These are phyloP conservation scores for Capronia coronata DNA, from an alignment of 2,329 filamentous ascomycete genomes.

Conservation along the genomic window DNA sequence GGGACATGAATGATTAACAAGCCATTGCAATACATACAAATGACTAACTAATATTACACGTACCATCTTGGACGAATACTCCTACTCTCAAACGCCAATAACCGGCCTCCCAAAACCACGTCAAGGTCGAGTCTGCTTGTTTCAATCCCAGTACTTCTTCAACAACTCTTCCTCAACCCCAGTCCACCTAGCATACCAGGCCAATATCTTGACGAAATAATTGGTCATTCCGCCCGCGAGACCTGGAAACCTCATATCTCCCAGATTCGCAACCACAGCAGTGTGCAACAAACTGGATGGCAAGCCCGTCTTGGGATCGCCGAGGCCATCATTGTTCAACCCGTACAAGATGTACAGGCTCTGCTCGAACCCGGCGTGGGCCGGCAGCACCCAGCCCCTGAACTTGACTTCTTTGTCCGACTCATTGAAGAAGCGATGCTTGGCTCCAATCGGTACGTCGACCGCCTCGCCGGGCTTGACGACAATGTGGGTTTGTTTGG, in stretches of 20 bases:
- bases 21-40: no score
- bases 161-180: conserved; percentile 19
- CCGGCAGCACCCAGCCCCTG: conserved; percentile 13
- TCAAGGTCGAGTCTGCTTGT: no score
- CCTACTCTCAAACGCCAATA: no score
- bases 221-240: conserved; percentile 14
- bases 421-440: conserved; percentile 22
- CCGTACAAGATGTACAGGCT: conserved; percentile 24
- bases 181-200: conserved; percentile 14
- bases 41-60: no score
- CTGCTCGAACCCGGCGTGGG: conserved; percentile 22
- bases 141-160: conserved; percentile 21
- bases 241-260: conserved; percentile 19
- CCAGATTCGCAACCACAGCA: conserved; percentile 16
- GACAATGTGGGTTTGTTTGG: neutral
- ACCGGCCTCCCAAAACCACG: no score
- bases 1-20: no score
- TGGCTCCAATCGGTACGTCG: conserved; percentile 14
- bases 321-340: conserved; percentile 21
- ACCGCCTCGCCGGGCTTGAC: conserved; percentile 17
- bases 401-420: conserved; percentile 14
- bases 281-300: conserved; percentile 19
- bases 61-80: no score
- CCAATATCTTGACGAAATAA: conserved; percentile 12
- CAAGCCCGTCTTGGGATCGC: conserved; percentile 15